Base-by-base conservation (phyloP, 306 rosid genomes). In the Prunus fruticosa region DNA sequence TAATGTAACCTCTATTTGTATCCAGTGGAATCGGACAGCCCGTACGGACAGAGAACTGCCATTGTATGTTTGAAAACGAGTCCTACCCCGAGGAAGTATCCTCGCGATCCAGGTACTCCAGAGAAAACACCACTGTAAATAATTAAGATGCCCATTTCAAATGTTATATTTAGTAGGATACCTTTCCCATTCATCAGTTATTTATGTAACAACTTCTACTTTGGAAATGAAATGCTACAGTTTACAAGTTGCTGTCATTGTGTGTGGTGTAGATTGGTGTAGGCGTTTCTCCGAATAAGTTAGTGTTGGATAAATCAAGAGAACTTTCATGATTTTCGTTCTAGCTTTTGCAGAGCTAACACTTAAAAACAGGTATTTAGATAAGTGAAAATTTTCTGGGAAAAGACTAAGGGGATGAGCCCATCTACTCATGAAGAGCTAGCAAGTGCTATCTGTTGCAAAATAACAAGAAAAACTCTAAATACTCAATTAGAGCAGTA, bases 41-140 rank as follows among this genome's bases (percentile, higher is more conserved):
- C 92, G 12, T 77, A 82, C 72, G 96, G 96, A 69, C 98, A 89
- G 84, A 91, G 97, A 72, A 95, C 96, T 53, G 97, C 86, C 51
- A 81, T 92, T 47, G 69, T 94, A 75, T 91, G 91, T 58, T 76
- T 82, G 27, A 92, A 92, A 86, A 85, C 86, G 63, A 91, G 69
- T 50, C 76, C 87, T 69, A 90, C 97, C 38, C 95, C 95, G 15
- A 71, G 64, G 84, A 92, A 82, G 79, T 94, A 89, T 85, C 97
- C 97, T 83, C 92, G 96, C 5, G 80, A 77, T 84, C 92, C 97
- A 46, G 97, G 99, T 79, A 90, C 88, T 62, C 97, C 96, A 11
- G 91, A 87, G 3, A 90, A 90, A 88, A 81, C 74, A 72, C 97
- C 97, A 69, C 67, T 92, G 82, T 92, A 78, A 83, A 68, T 79